Evolutionary conservation across 768 basidiomycete species (phyloP), one percentile per base, ranked within the genome.

Genomic region (Crucibulum laeve): DNA sequence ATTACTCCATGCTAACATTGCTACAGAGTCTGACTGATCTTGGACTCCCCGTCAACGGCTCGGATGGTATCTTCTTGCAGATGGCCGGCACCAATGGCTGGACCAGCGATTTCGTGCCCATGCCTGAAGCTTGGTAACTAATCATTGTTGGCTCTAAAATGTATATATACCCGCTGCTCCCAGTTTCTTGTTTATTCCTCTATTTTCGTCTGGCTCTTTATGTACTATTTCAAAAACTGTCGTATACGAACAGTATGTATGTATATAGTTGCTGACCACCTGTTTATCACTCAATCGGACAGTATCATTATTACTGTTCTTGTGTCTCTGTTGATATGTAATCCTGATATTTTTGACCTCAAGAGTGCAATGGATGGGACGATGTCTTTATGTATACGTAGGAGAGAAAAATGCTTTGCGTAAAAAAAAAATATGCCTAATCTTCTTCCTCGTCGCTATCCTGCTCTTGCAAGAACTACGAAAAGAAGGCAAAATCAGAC

Each of bases 391-490:
- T n/a, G n/a, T n/a, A n/a, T n/a, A n/a, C n/a, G n/a, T n/a, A n/a
- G n/a, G n/a, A n/a, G n/a, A n/a, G n/a, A 22, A 25, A 36, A 36
- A 13, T 38, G 33, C 25, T 36, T 11, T 39, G 17, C 24, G 37
- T 26, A 21, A 21, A 32, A 48, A 21, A 10, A 38, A 34, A 41
- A 26, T 35, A 37, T 35, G 40, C 51, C 51, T 56, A 64, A 50
- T 70, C 67, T 49, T 80, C 75, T 39, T 84, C 81, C 40, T 87
- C 88, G 25, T 86, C 85, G 46, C 83, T 82, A 42, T 83, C 80
- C 66, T 91, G 84, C 63, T 92, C 89, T 66, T 90, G 87, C 67
- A 95, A 73, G 73, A 89, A 93, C 91, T 94, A 55, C n/a, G 39
- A 34, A 25, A 35, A 17, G 6, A 19, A 13, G 42, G 14, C n/a